Evolutionary conservation across 805 yeast genomes (phyloP).

Genomic region (Komagataella phaffii): DNA sequence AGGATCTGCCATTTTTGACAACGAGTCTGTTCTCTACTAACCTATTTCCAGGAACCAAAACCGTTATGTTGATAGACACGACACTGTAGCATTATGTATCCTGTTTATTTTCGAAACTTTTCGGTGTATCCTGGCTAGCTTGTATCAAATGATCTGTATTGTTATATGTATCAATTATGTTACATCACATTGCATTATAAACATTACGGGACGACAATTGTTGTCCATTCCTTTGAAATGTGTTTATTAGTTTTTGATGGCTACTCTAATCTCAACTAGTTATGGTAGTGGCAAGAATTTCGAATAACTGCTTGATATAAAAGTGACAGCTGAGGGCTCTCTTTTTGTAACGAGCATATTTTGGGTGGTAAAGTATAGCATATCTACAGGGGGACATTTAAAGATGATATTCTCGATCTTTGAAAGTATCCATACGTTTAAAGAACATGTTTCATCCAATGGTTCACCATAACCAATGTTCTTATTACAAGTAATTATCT

Average conservation of each 20-base stretch:
- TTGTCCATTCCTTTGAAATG: not conserved
- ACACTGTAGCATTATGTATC: not conserved
- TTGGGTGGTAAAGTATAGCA: not conserved
- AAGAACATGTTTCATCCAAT: not conserved
- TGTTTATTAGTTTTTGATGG: not conserved
- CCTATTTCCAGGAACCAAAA: too few relatives aligned
- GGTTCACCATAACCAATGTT: not conserved
- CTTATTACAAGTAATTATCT: too few relatives aligned
- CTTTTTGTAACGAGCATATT: not conserved
- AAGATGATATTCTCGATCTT: not conserved
- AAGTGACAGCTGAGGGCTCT: not conserved
- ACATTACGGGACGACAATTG: not conserved
- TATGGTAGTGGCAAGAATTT: not conserved
- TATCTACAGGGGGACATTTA: not conserved
- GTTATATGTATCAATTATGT: not conserved
- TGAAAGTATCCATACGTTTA: not conserved
- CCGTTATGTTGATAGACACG: too few relatives aligned
- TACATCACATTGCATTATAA: not conserved
- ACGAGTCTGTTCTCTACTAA: not conserved
- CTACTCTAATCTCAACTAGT: not conserved
- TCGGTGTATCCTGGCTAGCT: not conserved
- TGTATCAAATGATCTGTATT: not conserved
- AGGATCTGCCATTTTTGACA: not conserved
- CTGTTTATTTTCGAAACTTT: too few relatives aligned
- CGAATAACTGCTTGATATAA: not conserved